A percentile compares a stretch with the other conserved stretches of the same genome.
Evolutionary conservation across 2,329 filamentous ascomycete species (phyloP).

Genomic region (Ophiostoma ulmi): DNA sequence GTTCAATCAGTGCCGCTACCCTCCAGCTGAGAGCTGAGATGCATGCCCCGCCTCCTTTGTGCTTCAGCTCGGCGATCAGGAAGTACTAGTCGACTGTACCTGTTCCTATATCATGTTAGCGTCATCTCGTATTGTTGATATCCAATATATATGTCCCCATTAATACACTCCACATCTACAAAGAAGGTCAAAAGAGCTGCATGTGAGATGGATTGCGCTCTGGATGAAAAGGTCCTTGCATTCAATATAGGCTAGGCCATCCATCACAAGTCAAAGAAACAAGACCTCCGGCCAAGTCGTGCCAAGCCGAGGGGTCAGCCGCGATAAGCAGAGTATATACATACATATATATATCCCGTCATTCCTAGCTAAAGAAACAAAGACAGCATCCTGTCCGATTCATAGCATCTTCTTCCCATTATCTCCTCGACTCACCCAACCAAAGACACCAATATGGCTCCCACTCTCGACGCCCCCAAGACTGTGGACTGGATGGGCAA

Average conservation of each 20-base stretch:
- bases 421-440: not conserved
- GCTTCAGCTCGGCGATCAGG: not conserved
- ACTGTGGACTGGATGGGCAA: conserved; percentile 48
- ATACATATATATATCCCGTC: not conserved
- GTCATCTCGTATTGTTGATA: not conserved
- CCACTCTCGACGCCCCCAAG: conserved; percentile 36
- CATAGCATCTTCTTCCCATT: not conserved
- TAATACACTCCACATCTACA: too few relatives aligned
- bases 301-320: not conserved
- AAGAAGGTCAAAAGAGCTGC: too few relatives aligned
- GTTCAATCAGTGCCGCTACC: not conserved
- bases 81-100: not conserved
- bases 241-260: not conserved
- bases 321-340: not conserved
- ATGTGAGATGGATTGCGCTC: too few relatives aligned
- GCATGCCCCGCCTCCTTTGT: not conserved
- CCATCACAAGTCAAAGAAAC: too few relatives aligned
- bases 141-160: not conserved
- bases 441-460: conserved; percentile 15
- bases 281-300: not conserved
- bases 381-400: not conserved
- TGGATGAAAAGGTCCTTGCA: not conserved
- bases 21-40: not conserved
- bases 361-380: not conserved
- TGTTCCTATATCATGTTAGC: not conserved